phyloP scores from a whole-genome alignment of 495 filamentous ascomycete species.

The Trichoderma virens region DNA sequence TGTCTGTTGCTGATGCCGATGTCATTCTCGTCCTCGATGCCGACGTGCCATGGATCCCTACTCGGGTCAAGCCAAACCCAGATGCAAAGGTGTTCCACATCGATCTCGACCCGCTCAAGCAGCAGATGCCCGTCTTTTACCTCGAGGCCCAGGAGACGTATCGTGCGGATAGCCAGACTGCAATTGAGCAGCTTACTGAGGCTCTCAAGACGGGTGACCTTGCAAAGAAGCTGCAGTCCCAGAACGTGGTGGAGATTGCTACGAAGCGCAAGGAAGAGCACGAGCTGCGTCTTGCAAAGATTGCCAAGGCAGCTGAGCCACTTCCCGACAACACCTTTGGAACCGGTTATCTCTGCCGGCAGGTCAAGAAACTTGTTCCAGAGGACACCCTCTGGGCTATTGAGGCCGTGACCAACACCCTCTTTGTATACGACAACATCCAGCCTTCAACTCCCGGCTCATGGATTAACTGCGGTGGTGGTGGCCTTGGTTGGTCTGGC shows the following conservation, averaged over 20 bases:
- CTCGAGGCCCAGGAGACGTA: slow-evolving; percentile 66
- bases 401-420: slow-evolving; percentile 82
- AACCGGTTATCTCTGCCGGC: slow-evolving; percentile 58
- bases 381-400: slow-evolving; percentile 75
- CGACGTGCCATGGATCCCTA: slow-evolving; percentile 62
- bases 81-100: slow-evolving; percentile 69
- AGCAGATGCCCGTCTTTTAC: slow-evolving; percentile 81
- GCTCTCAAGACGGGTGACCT: slow-evolving; percentile 31
- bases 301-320: slow-evolving; percentile 48
- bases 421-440: slow-evolving; percentile 74
- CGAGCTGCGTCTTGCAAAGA: slow-evolving; percentile 48
- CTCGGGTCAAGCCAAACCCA: slow-evolving; percentile 50
- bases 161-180: slow-evolving; percentile 63
- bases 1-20: slow-evolving; percentile 67
- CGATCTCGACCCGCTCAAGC: slow-evolving; percentile 80
- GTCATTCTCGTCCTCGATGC: slow-evolving; percentile 82
- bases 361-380: slow-evolving; percentile 58
- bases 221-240: slow-evolving; percentile 34
- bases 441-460: slow-evolving; percentile 66
- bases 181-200: slow-evolving; percentile 63
- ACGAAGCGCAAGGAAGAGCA: slow-evolving; percentile 52
- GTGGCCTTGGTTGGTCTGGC: slow-evolving; percentile 92
- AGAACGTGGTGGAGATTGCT: slow-evolving; percentile 40
- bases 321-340: slow-evolving; percentile 60
- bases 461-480: slow-evolving; percentile 92